These are phyloP conservation scores for Alnus rubra DNA, from an alignment of 306 rosid genomes.

Conservation along the genomic window DNA sequence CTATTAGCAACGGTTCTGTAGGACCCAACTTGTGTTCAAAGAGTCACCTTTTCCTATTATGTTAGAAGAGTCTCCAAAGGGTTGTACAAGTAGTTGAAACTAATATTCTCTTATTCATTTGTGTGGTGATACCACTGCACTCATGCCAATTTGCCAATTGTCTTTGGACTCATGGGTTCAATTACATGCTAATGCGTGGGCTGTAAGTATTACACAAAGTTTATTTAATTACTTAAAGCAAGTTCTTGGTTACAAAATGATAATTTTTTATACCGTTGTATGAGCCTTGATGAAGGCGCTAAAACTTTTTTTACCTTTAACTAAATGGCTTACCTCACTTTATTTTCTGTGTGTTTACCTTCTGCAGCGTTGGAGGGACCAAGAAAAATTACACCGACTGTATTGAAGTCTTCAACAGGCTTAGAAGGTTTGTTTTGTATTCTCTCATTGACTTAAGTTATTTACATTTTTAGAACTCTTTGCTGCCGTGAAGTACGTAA, in stretches of 20 bases:
- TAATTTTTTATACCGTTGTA: neutral
- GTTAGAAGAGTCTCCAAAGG: neutral
- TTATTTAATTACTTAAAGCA: conserved; percentile 1
- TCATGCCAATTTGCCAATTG: neutral
- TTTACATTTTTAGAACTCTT: conserved; percentile 9
- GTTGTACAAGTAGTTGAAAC: conserved; percentile 3
- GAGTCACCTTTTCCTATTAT: neutral
- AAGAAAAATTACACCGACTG: conserved; percentile 74
- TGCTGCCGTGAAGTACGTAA: conserved; percentile 3
- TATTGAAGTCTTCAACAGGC: conserved; percentile 82
- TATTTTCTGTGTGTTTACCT: conserved; percentile 17
- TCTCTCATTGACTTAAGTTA: conserved; percentile 13
- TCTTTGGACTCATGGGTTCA: neutral
- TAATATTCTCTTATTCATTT: conserved; percentile 15
- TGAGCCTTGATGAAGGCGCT: conserved; percentile 7
- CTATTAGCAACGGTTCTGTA: neutral
- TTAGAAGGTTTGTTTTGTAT: conserved; percentile 62
- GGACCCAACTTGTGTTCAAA: neutral
- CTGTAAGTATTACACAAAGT: neutral
- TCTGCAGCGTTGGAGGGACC: conserved; percentile 81
- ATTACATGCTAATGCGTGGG: neutral
- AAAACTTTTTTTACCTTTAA: conserved; percentile 2
- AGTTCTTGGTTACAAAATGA: conserved; percentile 15
- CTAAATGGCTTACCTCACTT: conserved; percentile 15
- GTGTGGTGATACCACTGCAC: neutral